phyloP scores from a whole-genome alignment of 2,329 filamentous ascomycete species.

The Mariannaea elegans region DNA sequence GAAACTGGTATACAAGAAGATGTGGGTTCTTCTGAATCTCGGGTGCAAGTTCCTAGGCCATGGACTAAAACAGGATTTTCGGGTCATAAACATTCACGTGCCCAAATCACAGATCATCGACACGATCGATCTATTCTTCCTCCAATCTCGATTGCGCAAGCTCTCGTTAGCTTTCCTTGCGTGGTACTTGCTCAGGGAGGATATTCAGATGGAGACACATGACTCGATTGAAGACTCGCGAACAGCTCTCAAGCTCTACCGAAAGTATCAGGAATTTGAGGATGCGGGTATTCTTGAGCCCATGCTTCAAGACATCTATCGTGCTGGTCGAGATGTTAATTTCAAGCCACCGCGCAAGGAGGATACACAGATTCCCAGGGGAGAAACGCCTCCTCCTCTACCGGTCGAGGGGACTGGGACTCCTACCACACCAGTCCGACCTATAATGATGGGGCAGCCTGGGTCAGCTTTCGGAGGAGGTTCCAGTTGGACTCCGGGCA shows the following conservation, averaged over 20 bases:
- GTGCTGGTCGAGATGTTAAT: slow-evolving; percentile 56
- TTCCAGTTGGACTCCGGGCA: slow-evolving; percentile 57
- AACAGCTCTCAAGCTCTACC: slow-evolving; percentile 87
- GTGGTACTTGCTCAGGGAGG: slow-evolving; percentile 89
- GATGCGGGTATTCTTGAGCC: slow-evolving; percentile 85
- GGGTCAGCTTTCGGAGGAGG: slow-evolving; percentile 50
- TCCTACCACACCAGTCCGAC: slow-evolving; percentile 59
- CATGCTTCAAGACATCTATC: slow-evolving; percentile 89
- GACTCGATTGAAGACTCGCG: slow-evolving; percentile 96
- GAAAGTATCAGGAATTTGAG: slow-evolving; percentile 88
- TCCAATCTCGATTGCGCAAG: slow-evolving; percentile 82
- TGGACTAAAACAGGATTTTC: slow-evolving; percentile 93
- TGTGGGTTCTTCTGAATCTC: slow-evolving; percentile 95
- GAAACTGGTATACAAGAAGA: slow-evolving; percentile 95
- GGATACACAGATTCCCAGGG: slow-evolving; percentile 54
- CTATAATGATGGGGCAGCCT: slow-evolving; percentile 45
- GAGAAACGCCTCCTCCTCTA: slow-evolving; percentile 65
- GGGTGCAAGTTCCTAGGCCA: slow-evolving; percentile 95
- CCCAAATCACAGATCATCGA: slow-evolving; percentile 91
- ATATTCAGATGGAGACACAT: slow-evolving; percentile 91
- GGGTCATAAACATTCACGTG: slow-evolving; percentile 97
- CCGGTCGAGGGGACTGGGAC: slow-evolving; percentile 47
- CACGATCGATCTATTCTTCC: slow-evolving; percentile 90
- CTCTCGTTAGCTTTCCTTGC: slow-evolving; percentile 91
- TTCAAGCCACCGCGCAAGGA: slow-evolving; percentile 62